A percentile compares a stretch with the other conserved stretches of the same genome.
phyloP scores from a whole-genome alignment of 257 asterid genomes.

The Plectranthus barbatus region DNA sequence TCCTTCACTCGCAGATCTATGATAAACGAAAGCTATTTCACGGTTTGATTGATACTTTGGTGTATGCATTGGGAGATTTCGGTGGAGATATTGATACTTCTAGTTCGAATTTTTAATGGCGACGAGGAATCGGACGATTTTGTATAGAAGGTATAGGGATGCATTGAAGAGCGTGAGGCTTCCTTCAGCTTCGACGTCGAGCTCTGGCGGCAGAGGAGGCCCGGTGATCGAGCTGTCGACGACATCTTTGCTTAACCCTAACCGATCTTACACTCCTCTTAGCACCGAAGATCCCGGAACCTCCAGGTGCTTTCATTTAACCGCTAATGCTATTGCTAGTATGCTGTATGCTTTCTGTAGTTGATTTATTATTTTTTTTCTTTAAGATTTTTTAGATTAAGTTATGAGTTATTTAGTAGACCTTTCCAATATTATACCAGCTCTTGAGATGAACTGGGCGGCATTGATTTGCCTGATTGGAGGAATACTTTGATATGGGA shows the following conservation, averaged over 20 bases:
- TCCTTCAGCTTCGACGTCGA: conserved; percentile 61
- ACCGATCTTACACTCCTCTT: conserved; percentile 37
- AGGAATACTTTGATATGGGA: neutral
- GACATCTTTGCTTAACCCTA: conserved; percentile 69
- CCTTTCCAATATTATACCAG: neutral
- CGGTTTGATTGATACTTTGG: conserved; percentile 7
- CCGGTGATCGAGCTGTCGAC: conserved; percentile 90
- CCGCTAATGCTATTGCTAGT: conserved; percentile 6
- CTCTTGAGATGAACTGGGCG: conserved; percentile 7
- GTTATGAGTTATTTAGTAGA: neutral
- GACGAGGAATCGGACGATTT: conserved; percentile 78
- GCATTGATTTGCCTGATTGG: conserved; percentile 6
- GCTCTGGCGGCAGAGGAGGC: conserved; percentile 51
- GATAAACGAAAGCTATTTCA: neutral
- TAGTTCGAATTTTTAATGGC: conserved; percentile 49
- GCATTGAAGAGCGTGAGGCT: conserved; percentile 83
- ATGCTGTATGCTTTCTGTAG: neutral
- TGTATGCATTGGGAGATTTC: neutral
- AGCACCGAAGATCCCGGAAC: conserved; percentile 46
- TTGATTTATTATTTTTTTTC: neutral
- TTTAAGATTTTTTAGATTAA: neutral
- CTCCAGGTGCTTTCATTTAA: conserved; percentile 23
- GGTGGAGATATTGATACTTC: neutral
- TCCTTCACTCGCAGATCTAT: conserved; percentile 17
- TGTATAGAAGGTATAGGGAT: conserved; percentile 81